Evolutionary conservation across 2,329 filamentous ascomycete species (phyloP), one percentile per base, ranked within the genome.

Genomic region (Purpureocillium lavendulum): DNA sequence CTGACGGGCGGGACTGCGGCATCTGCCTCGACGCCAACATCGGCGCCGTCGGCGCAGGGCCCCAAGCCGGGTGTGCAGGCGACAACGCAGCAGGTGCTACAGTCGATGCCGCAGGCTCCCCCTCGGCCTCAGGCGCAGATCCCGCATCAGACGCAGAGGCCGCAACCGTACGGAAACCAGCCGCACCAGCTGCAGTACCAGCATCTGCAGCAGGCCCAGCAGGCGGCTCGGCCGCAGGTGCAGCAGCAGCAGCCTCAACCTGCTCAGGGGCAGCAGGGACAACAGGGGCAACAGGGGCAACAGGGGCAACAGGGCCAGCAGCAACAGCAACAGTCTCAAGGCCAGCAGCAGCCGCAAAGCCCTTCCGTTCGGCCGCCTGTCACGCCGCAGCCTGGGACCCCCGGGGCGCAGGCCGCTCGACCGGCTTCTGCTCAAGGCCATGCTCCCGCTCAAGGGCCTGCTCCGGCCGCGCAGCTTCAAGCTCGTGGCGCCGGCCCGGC

Each of bases 81-180:
- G 14, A 51, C 52, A 29, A 50, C 56, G 30, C 59, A 61, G 16
- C 57, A 60, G 33, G 43, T 50, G 18, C 43, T 55, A 21, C 56
- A 59, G 30, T 49, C 56, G 11, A 49, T 53, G 36, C 39, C 54
- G 29, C 49, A 54, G 39, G 44, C 52, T 26, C 50, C 51, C 33
- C 50, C 53, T 38, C 36, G 51, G 36, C 46, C 53, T 36, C 48
- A 53, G 33, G 44, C 54, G 34, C 55, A 61, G 36, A 40, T 56
- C 36, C 49, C 56, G 35, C 54, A 52, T 17, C 54, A 61, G 41
- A 47, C 49, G 26, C 54, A 60, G 39, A 46, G 46, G 28, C 49
- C 50, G 26, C 46, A 49, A 29, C 36, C 39, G 9, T 44, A 38
- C 21, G 11, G 39, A 30, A 33, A 43, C 21, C 40, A 41, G 36